Percentiles rank a stretch among this genome's conserved stretches.
phyloP scores from a whole-genome alignment of 768 basidiomycete species.

The Tricholoma hemisulphureum region DNA sequence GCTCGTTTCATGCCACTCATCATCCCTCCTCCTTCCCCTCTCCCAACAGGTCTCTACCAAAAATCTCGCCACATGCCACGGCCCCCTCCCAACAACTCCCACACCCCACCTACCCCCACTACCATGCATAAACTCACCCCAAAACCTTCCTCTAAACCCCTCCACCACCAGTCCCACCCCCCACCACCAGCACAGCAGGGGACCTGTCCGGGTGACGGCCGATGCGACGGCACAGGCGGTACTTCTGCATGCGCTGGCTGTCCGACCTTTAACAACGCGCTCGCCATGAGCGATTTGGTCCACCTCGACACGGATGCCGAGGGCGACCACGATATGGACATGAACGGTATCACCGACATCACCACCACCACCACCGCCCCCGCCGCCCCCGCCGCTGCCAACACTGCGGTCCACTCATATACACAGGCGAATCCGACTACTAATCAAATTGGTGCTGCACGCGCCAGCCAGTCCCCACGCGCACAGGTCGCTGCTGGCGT shows the following conservation, averaged over 20 bases:
- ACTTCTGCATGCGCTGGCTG: constrained; percentile 91
- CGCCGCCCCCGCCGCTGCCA: too few relatives aligned
- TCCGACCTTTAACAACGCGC: constrained; percentile 90
- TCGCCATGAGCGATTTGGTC: constrained; percentile 22
- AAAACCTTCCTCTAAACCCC: not conserved
- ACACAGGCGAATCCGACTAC: not conserved
- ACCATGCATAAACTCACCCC: constrained; percentile 5
- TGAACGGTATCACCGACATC: constrained; percentile 7
- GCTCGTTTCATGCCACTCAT: constrained; percentile 16
- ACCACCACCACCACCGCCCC: too few relatives aligned
- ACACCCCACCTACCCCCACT: constrained; percentile 18
- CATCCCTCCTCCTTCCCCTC: constrained; percentile 12
- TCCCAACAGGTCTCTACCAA: constrained; percentile 72
- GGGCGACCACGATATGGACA: constrained; percentile 17
- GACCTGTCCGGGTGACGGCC: constrained; percentile 98
- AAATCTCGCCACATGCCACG: constrained; percentile 78
- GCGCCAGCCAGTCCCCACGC: constrained; percentile 13
- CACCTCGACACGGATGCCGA: constrained; percentile 19
- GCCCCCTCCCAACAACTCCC: constrained; percentile 37
- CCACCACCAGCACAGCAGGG: constrained; percentile 36
- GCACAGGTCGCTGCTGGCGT: constrained; percentile 18
- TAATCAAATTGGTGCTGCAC: constrained; percentile 6
- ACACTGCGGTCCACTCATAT: too few relatives aligned
- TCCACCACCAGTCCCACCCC: constrained; percentile 1
- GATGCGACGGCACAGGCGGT: constrained; percentile 97